Conservation (phyloP, 352 stramenopile species). For the Phytophthora melonis region DNA sequence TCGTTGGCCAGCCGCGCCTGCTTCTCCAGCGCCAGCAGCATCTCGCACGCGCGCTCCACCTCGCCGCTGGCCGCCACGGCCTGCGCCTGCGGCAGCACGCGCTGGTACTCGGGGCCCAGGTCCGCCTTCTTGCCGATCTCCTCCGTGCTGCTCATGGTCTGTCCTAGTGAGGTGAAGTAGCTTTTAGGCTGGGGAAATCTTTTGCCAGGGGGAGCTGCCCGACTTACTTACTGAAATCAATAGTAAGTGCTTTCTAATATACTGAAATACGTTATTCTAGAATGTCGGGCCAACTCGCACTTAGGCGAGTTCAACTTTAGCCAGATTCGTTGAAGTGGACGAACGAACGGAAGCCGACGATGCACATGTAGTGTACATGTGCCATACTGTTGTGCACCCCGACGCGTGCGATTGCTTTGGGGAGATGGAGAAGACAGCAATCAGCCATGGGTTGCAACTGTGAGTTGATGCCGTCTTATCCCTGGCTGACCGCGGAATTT, state of each 20-base stretch:
- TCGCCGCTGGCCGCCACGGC: constrained; percentile 73
- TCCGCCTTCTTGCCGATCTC: constrained; percentile 88
- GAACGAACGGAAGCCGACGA: too few species aligned
- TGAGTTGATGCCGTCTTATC: neutral
- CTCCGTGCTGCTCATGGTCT: constrained; percentile 64
- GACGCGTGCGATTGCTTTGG: neutral
- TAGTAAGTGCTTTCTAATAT: too few species aligned
- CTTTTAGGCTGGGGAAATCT: neutral
- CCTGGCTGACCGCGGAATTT: constrained; percentile 9
- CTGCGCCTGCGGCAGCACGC: constrained; percentile 73
- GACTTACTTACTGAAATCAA: too few species aligned
- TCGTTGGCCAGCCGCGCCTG: constrained; percentile 83
- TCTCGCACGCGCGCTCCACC: constrained; percentile 82
- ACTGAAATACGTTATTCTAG: too few species aligned
- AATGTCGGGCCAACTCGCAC: neutral
- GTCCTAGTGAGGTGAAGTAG: neutral
- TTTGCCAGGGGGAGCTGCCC: neutral
- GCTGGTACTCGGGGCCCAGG: constrained; percentile 68
- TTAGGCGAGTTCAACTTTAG: neutral
- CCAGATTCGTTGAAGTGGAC: neutral
- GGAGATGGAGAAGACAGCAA: neutral
- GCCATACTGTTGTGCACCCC: too few species aligned
- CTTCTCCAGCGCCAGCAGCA: constrained; percentile 90
- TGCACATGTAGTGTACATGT: too few species aligned
- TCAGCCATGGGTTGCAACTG: neutral